Evolutionary conservation across 768 basidiomycete species (phyloP), one percentile per base, ranked within the genome.

Genomic region (Russula vinacea): DNA sequence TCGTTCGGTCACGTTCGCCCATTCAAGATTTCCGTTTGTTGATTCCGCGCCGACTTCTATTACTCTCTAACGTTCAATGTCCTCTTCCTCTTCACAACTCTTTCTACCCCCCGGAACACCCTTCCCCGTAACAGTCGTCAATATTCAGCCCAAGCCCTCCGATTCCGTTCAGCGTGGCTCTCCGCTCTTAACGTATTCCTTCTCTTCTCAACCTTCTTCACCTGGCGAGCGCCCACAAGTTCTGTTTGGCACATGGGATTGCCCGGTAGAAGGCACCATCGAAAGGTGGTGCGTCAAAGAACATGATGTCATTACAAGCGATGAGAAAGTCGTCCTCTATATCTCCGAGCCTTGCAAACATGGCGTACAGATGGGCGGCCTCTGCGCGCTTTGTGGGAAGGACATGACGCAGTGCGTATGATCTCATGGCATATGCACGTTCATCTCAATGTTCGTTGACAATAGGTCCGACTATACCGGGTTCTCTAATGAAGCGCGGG

Each of bases 301-400:
- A 2, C 88, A 88, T 63, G 89, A 91, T 68, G 79, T 84, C 58
- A 78, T 93, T 54, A 80, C 86, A 17, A 73, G 77, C 44, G 79
- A 81, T 58, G 80, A 77, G 69, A 81, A 76, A 47, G 81, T 86
- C 3, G 85, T 83, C 62, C 78, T 94, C 26, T 75, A 83, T 42
- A 78, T 98, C 67, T 76, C 84, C 52, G 95, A 98, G 75, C 92
- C 94, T n/a, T 99, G 96, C 78, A 94, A 92, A 62, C 96, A 99
- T 76, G 91, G 91, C 64, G 87, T 96, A 70, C 95, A 98, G 74
- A 79, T 96, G 56, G 86, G 88, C 47, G 96, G 96, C 1, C 80
- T 99, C 55, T 99, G 96, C 73, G 93, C 91, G 1, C 74, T 97
- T 35, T 99, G 96, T 72, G 96, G 94, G 42, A 94, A 92, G 78